These are phyloP conservation scores for Termitomyces sp. DNA, from an alignment of 768 basidiomycete genomes.

Conservation along the genomic window DNA sequence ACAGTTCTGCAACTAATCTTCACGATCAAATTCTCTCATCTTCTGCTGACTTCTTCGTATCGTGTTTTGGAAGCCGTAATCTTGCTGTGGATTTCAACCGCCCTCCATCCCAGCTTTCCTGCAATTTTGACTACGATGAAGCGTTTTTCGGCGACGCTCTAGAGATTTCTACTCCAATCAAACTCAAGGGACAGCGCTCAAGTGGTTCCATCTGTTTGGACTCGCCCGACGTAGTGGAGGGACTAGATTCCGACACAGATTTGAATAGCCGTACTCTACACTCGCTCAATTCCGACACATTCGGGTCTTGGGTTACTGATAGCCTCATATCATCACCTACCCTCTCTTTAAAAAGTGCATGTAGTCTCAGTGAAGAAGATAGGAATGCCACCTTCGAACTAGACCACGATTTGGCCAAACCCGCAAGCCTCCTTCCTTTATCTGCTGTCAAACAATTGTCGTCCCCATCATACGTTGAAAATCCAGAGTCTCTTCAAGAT, in stretches of 20 bases:
- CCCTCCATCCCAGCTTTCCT: constrained; percentile 33
- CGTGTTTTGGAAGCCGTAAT: constrained; percentile 20
- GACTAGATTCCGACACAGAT: neutral
- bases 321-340: constrained; percentile 41
- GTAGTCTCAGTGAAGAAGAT: constrained; percentile 3
- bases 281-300: constrained; percentile 1
- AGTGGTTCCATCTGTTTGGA: neutral
- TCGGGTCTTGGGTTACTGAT: constrained; percentile 33
- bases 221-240: neutral
- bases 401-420: neutral
- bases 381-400: neutral
- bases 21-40: constrained; percentile 2
- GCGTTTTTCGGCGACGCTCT: constrained; percentile 17
- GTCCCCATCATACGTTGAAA: neutral
- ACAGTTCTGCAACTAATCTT: neutral
- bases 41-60: constrained; percentile 7
- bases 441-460: neutral
- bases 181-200: constrained; percentile 4
- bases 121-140: constrained; percentile 15
- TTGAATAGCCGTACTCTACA: neutral
- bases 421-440: neutral
- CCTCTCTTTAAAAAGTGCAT: constrained; percentile 11
- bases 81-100: constrained; percentile 31
- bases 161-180: constrained; percentile 25
- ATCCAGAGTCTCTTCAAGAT: constrained; percentile 7